A percentile compares a stretch with the other conserved stretches of the same genome.
Evolutionary conservation across 208 protist species (phyloP).

Genomic region (Herpetomonas tarakana): DNA sequence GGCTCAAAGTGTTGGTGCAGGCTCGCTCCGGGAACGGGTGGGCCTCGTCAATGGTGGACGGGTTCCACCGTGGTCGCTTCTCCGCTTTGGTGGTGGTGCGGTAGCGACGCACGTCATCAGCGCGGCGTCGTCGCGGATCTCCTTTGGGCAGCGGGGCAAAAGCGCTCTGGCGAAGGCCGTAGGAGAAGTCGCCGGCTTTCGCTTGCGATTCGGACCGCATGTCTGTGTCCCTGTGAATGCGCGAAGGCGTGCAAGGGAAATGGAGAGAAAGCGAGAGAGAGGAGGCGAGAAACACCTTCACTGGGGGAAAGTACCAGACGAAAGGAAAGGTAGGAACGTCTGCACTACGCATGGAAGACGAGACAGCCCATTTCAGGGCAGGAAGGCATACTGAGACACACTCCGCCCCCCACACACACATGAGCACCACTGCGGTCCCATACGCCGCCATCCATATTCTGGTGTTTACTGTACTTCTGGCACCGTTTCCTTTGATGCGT

Average conservation of each 20-base stretch:
- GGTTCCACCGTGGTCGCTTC: conserved; percentile 56
- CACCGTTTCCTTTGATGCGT: too few species aligned
- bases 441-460: too few species aligned
- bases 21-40: conserved; percentile 77
- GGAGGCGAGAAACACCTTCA: not conserved
- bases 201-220: not conserved
- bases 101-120: conserved; percentile 46
- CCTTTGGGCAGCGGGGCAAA: conserved; percentile 42
- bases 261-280: not conserved
- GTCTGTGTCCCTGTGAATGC: not conserved
- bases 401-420: too few species aligned
- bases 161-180: conserved; percentile 28
- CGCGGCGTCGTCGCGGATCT: conserved; percentile 20
- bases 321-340: not conserved
- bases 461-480: too few species aligned
- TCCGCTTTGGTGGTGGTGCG: conserved; percentile 15
- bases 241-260: too few species aligned
- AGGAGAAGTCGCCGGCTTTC: conserved; percentile 15
- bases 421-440: too few species aligned
- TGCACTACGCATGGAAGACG: not conserved
- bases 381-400: too few species aligned
- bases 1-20: conserved; percentile 39
- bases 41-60: conserved; percentile 53
- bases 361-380: too few species aligned
- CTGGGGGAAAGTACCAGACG: not conserved